Evolutionary conservation across 2,329 filamentous ascomycete species (phyloP).

Genomic region (Graphium sp.): DNA sequence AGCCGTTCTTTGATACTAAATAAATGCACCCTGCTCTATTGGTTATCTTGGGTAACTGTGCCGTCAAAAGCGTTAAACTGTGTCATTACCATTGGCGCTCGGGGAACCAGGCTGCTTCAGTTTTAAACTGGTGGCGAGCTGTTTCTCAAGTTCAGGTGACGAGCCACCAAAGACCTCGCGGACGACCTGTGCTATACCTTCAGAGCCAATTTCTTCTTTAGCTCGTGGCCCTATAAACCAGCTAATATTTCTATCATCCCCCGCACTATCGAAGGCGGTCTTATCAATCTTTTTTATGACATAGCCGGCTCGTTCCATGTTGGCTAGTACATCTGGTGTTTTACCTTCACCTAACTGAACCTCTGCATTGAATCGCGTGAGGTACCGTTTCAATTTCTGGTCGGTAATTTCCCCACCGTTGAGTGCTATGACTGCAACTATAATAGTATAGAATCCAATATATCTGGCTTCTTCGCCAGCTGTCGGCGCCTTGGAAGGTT

Average conservation of each 20-base stretch:
- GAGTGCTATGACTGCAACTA: constrained; percentile 63
- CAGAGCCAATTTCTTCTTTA: constrained; percentile 68
- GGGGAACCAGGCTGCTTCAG: no score
- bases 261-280: constrained; percentile 28
- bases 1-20: no score
- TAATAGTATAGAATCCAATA: constrained; percentile 61
- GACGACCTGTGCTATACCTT: constrained; percentile 57
- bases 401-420: constrained; percentile 60
- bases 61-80: no score
- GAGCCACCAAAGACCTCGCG: constrained; percentile 39
- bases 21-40: no score
- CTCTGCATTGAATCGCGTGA: constrained; percentile 60
- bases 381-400: constrained; percentile 58
- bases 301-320: constrained; percentile 71
- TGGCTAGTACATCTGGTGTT: constrained; percentile 58
- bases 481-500: constrained; percentile 50
- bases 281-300: constrained; percentile 57
- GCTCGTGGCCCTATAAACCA: constrained; percentile 77
- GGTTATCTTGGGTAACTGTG: no score
- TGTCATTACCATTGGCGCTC: no score
- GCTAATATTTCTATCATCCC: constrained; percentile 63
- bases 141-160: constrained; percentile 37
- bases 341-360: constrained; percentile 57
- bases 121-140: constrained; percentile 44
- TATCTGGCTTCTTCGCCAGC: constrained; percentile 61